Conservation (phyloP, 495 filamentous ascomycete species). For the Cenococcum geophilum region DNA sequence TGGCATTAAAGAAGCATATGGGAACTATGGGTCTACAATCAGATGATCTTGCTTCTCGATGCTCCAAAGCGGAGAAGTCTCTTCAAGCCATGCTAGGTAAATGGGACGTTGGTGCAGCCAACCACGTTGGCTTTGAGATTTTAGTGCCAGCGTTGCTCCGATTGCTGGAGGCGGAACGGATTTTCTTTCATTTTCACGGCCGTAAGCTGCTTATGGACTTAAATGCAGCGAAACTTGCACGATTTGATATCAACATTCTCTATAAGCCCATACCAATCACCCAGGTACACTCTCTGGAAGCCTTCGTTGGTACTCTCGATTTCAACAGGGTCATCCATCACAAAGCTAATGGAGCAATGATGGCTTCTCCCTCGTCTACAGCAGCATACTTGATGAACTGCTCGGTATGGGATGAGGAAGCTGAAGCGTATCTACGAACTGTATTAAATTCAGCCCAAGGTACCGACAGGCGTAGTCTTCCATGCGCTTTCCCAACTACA, state of each 20-base stretch:
- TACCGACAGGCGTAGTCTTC: conserved; percentile 15
- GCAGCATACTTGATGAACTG: conserved; percentile 44
- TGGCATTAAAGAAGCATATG: conserved; percentile 20
- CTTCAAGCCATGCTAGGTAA: too few relatives aligned
- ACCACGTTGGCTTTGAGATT: conserved; percentile 21
- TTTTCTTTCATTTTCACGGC: conserved; percentile 21
- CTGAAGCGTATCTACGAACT: conserved; percentile 20
- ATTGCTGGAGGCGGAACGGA: conserved; percentile 17
- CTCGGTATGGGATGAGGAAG: conserved; percentile 40
- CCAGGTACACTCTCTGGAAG: conserved; percentile 45
- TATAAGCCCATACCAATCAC: conserved; percentile 35
- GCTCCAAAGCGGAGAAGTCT: conserved; percentile 4
- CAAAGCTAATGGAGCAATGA: conserved; percentile 41
- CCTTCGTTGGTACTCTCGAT: conserved; percentile 43
- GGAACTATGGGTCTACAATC: neutral
- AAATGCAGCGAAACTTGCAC: conserved; percentile 16
- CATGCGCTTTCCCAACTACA: conserved; percentile 22
- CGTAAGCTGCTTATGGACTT: conserved; percentile 22
- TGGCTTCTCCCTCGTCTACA: conserved; percentile 48
- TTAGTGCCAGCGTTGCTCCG: conserved; percentile 20
- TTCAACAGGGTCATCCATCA: conserved; percentile 45
- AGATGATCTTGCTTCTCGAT: conserved; percentile 12
- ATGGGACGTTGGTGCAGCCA: neutral
- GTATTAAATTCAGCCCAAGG: conserved; percentile 9
- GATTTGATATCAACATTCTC: conserved; percentile 23